Conservation (phyloP, 169 alveolate species). For the Plasmodium reichenowi region DNA sequence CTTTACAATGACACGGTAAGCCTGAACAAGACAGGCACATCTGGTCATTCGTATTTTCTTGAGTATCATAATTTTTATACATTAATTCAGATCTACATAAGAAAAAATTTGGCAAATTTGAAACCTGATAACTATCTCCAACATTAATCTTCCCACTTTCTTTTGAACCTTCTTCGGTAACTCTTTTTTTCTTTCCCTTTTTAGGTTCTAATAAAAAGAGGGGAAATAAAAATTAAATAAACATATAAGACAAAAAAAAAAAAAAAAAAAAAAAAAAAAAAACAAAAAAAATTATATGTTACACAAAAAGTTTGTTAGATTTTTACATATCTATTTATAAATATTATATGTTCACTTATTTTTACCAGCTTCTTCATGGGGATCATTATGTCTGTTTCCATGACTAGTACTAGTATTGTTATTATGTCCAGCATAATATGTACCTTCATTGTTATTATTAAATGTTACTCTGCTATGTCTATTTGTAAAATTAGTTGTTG, state of each 20-base stretch:
- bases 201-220: constrained; percentile 15
- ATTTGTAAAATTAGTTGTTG: constrained; percentile 4
- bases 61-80: constrained; percentile 67
- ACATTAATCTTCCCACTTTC: constrained; percentile 85
- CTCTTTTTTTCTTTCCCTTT: constrained; percentile 83
- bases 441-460: constrained; percentile 13
- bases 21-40: constrained; percentile 63
- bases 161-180: constrained; percentile 86
- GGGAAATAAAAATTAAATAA: not conserved
- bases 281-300: too few relatives aligned
- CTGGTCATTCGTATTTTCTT: constrained; percentile 39
- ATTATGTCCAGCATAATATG: constrained; percentile 10
- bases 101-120: constrained; percentile 89
- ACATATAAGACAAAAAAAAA: not conserved
- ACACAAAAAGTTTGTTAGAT: not conserved
- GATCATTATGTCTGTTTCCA: constrained; percentile 7
- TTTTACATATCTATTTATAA: not conserved
- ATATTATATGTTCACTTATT: not conserved
- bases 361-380: constrained; percentile 17
- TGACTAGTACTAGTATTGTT: constrained; percentile 1
- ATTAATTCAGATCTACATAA: constrained; percentile 68
- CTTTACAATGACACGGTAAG: constrained; percentile 56
- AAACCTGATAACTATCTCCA: constrained; percentile 89
- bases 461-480: constrained; percentile 1
- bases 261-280: not conserved